Base-by-base conservation (phyloP, 331 rosid species). In the Dryas integrifolia region DNA sequence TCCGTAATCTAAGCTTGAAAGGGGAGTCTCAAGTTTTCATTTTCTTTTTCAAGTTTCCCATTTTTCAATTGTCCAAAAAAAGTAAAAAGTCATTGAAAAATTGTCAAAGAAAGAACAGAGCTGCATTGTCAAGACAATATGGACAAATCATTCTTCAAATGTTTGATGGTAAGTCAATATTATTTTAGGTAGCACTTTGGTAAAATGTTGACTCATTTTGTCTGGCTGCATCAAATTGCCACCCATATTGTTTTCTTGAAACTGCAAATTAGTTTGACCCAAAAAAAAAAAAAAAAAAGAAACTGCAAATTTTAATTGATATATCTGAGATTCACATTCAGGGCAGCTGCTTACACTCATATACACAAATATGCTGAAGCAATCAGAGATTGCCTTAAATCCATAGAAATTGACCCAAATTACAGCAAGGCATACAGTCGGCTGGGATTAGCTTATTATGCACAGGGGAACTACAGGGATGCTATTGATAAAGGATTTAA, bases 281-380 rank as follows among this genome's bases (percentile, higher is more conserved):
- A 30, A 30, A 21, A 21, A 21, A 21, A 21, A 21, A 21, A 21
- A 21, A 30, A 30, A 30, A 30, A 30, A 30, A 30, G 24, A 70
- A 61, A 73, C 46, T 72, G 46, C 50, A 60, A 58, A 56, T 43
- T 67, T 60, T 41, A 16, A n/a, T 66, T 81, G 48, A 47, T 79
- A 78, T 58, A 44, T 60, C 35, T 79, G 70, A 62, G n/a, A 60
- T 69, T 30, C 35, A 43, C 70, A 46, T 58, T 74, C 84, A 94
- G 98, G 92, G 98, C 98, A 35, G 98, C 97, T 75, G 98, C 98
- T 58, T 91, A 86, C 84, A 91, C 98, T 67, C 97, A 86, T 65
- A 68, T 82, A 68, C 81, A 82, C 76, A 84, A 88, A 77, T 91
- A 91, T 75, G 15, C 72, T 14, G 91, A 89, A 86, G 96, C 98